Base-by-base conservation (phyloP, 257 asterid species). In the Przewalskia tangutica region DNA sequence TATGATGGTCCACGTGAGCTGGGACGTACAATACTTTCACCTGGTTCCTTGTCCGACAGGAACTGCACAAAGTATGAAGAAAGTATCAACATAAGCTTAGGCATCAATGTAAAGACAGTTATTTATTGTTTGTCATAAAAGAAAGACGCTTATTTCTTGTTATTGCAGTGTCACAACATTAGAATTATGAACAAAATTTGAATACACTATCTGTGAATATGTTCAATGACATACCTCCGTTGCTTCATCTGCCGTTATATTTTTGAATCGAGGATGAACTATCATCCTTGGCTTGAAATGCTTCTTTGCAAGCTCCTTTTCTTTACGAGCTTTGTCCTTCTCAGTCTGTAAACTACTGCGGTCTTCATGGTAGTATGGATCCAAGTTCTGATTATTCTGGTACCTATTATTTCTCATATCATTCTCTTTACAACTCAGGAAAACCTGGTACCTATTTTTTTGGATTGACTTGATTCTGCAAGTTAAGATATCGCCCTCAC, bases 271-370 rank as follows among this genome's bases (percentile, higher is more conserved):
- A 13, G 94, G 99, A 80, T 95, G 99, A 84, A 91, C 95, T 84
- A 95, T 94, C 98, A 94, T 91, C 88, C 98, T 92, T 20, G 97
- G 93, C 85, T 94, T 95, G 79, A 94, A 92, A 89, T 89, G 93
- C 86, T 93, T 95, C 94, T 90, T 95, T 7, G 93, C 91, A 6
- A 92, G 90, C 89, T 91, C 97, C 92, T 92, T 93, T 63, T 89
- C 95, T 83, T 90, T 94, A 50, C 92, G 98, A 89, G 90, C 88
- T 83, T 89, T 94, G 38, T 94, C 97, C 83, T 89, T 90, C 62
- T 90, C 89, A n/a, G 80, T 83, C 66, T 84, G 90, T 76, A 89
- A 62, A 67, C 84, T 85, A 85, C 84, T 90, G 83, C 91, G 90
- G 16, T 90, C 96, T 85, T 95, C 99, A 58, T 86, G 94, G 88